Percentiles rank a stretch among this genome's conserved stretches.
These are phyloP conservation scores for Boechera divaricarpa DNA, from an alignment of 345 rosid genomes.

Conservation along the genomic window DNA sequence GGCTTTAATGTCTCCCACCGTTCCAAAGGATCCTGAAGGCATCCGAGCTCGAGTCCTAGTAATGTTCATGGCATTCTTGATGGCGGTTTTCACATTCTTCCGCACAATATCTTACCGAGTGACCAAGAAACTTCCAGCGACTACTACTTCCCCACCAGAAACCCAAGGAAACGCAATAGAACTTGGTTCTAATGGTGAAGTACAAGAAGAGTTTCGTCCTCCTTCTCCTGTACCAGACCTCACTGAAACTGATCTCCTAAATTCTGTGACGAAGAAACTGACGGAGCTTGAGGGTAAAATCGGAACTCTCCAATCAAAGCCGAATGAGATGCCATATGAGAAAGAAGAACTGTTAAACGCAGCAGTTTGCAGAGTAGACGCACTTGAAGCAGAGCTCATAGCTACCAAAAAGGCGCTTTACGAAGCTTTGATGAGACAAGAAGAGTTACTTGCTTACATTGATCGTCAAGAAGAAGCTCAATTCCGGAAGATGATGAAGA, in stretches of 20 bases:
- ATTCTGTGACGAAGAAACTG: slow-evolving; percentile 77
- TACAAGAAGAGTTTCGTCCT: slow-evolving; percentile 52
- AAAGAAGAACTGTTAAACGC: slow-evolving; percentile 96
- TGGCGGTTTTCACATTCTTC: slow-evolving; percentile 63
- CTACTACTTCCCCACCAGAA: slow-evolving; percentile 33
- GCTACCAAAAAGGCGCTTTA: slow-evolving; percentile 94
- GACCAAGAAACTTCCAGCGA: slow-evolving; percentile 56
- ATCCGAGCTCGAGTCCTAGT: slow-evolving; percentile 51
- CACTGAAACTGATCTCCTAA: slow-evolving; percentile 65
- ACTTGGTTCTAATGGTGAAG: slow-evolving; percentile 25
- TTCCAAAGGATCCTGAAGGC: slow-evolving; percentile 56
- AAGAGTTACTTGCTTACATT: slow-evolving; percentile 91
- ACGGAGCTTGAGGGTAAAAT: slow-evolving; percentile 92
- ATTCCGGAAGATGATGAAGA: slow-evolving; percentile 41
- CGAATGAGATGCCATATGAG: slow-evolving; percentile 92
- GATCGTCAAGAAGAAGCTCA: slow-evolving; percentile 80
- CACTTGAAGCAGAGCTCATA: slow-evolving; percentile 95
- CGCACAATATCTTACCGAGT: slow-evolving; percentile 51
- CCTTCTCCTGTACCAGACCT: slow-evolving; percentile 72
- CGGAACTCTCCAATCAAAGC: slow-evolving; percentile 79
- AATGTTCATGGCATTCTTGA: slow-evolving; percentile 59
- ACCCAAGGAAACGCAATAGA: slow-evolving; percentile 47
- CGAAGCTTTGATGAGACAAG: slow-evolving; percentile 94
- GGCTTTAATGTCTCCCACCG: slow-evolving; percentile 30
- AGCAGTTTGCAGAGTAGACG: slow-evolving; percentile 98